Evolutionary conservation across 768 basidiomycete genomes (phyloP).

Genomic region (Boletus bicolor): DNA sequence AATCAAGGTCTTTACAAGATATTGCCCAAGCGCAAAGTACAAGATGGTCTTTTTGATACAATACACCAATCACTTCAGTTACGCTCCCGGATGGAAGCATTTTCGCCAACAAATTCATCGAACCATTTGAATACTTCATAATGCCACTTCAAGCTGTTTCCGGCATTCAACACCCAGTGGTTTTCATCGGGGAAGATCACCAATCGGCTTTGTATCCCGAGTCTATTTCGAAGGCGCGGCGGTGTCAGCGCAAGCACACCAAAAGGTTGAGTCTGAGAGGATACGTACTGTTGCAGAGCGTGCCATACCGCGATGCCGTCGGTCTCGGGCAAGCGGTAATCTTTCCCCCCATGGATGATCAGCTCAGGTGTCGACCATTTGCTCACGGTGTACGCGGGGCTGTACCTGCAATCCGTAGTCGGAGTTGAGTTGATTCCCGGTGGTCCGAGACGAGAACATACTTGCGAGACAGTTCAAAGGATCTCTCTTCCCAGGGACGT

Average conservation of each 20-base stretch:
- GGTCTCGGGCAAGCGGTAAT: conserved; percentile 82
- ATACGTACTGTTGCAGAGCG: conserved; percentile 73
- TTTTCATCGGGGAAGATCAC: conserved; percentile 90
- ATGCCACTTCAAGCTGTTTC: conserved; percentile 92
- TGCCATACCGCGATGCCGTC: conserved; percentile 85
- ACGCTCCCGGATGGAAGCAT: background rate
- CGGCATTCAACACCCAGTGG: conserved; percentile 85
- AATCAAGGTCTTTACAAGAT: background rate
- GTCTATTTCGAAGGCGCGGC: conserved; percentile 38
- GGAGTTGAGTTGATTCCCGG: background rate
- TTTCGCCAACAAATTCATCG: conserved; percentile 55
- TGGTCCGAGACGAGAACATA: conserved; percentile 25
- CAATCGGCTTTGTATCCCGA: conserved; percentile 67
- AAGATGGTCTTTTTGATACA: background rate
- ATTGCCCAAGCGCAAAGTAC: background rate
- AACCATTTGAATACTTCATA: conserved; percentile 93
- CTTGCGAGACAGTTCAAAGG: conserved; percentile 55
- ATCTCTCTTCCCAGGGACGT: conserved; percentile 67
- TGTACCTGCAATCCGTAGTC: conserved; percentile 45
- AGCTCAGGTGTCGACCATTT: conserved; percentile 88
- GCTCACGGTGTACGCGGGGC: conserved; percentile 74
- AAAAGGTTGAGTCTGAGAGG: background rate
- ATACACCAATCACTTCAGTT: conserved; percentile 7
- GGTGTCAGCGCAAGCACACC: background rate
- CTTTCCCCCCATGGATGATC: conserved; percentile 83